Percentiles rank a stretch among this genome's conserved stretches.
phyloP scores from a whole-genome alignment of 2,329 filamentous ascomycete genomes.

The Aspergillus bombycis region DNA sequence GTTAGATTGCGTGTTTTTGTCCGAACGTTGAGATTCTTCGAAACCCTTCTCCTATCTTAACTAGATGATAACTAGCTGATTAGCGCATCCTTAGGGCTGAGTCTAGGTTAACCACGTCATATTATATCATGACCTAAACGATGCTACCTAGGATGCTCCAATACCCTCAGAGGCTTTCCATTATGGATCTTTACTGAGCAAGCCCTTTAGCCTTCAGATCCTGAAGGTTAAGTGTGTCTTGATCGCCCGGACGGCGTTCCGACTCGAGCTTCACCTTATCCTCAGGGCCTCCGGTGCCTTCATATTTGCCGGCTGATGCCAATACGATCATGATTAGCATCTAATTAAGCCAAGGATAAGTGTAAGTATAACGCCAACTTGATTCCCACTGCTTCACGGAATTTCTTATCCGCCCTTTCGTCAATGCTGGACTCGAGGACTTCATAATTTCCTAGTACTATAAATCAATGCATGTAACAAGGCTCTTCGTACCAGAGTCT shows the following conservation, averaged over 20 bases:
- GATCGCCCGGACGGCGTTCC: constrained; percentile 31
- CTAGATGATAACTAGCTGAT: not conserved
- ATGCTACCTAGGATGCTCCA: not conserved
- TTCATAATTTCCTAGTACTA: constrained; percentile 11
- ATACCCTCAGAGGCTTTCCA: not conserved
- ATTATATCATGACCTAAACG: not conserved
- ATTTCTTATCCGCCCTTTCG: constrained; percentile 41
- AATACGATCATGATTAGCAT: constrained; percentile 27
- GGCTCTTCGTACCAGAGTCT: constrained; percentile 39
- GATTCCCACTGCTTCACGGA: constrained; percentile 38
- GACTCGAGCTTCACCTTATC: constrained; percentile 35
- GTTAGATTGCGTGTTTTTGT: not conserved
- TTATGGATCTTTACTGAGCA: constrained; percentile 14
- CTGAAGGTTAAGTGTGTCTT: constrained; percentile 30
- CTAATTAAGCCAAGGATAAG: not conserved
- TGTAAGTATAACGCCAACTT: constrained; percentile 30
- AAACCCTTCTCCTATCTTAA: not conserved
- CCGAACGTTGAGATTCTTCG: not conserved
- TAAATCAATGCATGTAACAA: not conserved
- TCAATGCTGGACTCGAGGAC: constrained; percentile 48
- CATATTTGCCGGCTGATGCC: constrained; percentile 40
- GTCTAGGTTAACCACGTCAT: not conserved
- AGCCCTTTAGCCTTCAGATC: constrained; percentile 28
- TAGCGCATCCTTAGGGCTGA: not conserved
- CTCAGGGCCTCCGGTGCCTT: constrained; percentile 40